Base-by-base conservation (phyloP, 768 basidiomycete genomes). In the Lepiota venenata region DNA sequence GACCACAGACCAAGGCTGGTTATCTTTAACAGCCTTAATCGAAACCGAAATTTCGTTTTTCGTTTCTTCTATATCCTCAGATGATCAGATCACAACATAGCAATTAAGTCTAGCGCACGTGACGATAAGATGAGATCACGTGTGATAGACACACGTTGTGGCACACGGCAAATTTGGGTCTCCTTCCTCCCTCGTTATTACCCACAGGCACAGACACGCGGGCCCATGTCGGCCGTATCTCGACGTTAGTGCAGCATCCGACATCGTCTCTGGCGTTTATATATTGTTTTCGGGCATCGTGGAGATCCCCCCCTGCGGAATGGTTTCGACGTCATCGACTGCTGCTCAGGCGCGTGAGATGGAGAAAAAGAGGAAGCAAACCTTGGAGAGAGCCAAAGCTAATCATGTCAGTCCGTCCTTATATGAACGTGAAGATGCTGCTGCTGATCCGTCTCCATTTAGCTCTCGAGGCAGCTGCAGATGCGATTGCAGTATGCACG, bases 401-500 rank as follows among this genome's bases (percentile, higher is more conserved):
- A 78, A 70, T 60, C 81, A 84, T 66, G 84, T 86, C 64, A 59
- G 80, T 61, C 25, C 56, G 50, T 27, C 21, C 25, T 20, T 38
- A 20, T 16, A n/a, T 49, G 20, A 37, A 45, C 27, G 16, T 9
- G 37, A 7, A 16, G 36, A 39, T 40, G 47, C 11, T 48, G 18
- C 20, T 50, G 27, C n/a, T 20, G 44, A 38, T 32, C 41, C 40
- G 36, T 36, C 47, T 41, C 25, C 56, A 20, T 52, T 53, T 60
- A 90, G 88, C 75, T 89, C 22, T 83, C 84, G 2, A 76, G 84
- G 57, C 87, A 90, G 58, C 74, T 91, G 20, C 85, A 85, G 62
- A 75, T 87, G 69, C 80, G 88, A 21, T 72, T 91, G 15, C 88
- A 87, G 62, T 91, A 90, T 61, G 88, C 88, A 12, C 76, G 79